Percentiles rank a stretch among this genome's conserved stretches.
Conservation (phyloP, 352 stramenopile genomes). For the Phytophthora pistaciae region DNA sequence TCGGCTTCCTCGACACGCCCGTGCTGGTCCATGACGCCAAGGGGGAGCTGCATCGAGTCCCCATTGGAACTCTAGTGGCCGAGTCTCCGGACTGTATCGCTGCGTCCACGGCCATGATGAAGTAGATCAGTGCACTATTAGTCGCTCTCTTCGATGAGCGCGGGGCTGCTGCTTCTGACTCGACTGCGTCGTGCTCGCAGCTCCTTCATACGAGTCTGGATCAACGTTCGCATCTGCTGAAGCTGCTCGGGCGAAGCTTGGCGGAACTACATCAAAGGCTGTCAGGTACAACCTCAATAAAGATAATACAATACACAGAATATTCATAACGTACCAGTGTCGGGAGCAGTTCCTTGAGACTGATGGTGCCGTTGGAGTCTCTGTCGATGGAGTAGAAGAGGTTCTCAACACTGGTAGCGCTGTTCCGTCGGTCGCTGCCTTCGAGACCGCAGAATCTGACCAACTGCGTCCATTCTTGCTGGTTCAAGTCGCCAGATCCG, state of each 20-base stretch:
- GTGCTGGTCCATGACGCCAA: slow-evolving; percentile 51
- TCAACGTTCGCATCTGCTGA: slow-evolving; percentile 48
- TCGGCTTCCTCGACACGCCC: slow-evolving; percentile 54
- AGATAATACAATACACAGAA: slow-evolving; percentile 12
- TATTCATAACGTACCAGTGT: slow-evolving; percentile 46
- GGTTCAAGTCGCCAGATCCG: slow-evolving; percentile 62
- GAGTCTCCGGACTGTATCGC: slow-evolving; percentile 69
- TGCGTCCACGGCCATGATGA: slow-evolving; percentile 25
- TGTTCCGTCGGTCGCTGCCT: slow-evolving; percentile 28
- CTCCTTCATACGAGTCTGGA: slow-evolving; percentile 39
- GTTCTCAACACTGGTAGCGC: slow-evolving; percentile 41
- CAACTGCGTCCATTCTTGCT: slow-evolving; percentile 64
- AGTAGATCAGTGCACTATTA: slow-evolving; percentile 12
- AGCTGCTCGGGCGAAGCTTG: slow-evolving; percentile 61
- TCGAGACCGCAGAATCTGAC: slow-evolving; percentile 38
- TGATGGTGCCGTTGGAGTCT: slow-evolving; percentile 63
- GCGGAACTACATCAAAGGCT: slow-evolving; percentile 41
- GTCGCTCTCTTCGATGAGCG: not conserved
- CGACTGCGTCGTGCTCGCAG: not conserved
- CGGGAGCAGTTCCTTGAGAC: slow-evolving; percentile 55
- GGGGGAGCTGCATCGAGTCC: slow-evolving; percentile 44
- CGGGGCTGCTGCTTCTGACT: slow-evolving; percentile 1
- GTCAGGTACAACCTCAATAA: slow-evolving; percentile 9
- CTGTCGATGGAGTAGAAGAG: slow-evolving; percentile 63
- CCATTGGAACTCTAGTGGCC: slow-evolving; percentile 49